Conservation (phyloP, 306 rosid genomes). For the Cotoneaster glaucophyllus region DNA sequence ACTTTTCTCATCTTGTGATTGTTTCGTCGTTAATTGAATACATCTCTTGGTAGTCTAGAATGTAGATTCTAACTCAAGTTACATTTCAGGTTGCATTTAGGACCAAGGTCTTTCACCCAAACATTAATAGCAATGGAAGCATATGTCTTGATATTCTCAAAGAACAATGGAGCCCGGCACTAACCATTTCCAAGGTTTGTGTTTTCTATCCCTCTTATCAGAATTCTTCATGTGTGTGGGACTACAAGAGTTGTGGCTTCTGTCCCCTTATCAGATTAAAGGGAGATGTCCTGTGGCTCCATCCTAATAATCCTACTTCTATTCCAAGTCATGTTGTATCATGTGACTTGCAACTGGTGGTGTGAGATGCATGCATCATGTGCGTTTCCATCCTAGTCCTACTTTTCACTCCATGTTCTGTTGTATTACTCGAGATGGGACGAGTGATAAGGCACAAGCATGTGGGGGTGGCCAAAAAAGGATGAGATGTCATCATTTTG, state of each 20-base stretch:
- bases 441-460: neutral
- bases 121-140: slow-evolving; percentile 82
- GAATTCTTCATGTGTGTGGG: neutral
- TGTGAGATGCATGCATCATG: neutral
- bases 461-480: neutral
- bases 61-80: neutral
- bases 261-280: neutral
- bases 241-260: neutral
- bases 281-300: neutral
- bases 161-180: slow-evolving; percentile 88
- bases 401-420: neutral
- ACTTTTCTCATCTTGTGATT: neutral
- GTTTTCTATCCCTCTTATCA: neutral
- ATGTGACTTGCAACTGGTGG: neutral
- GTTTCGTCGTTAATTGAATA: neutral
- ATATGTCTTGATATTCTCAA: slow-evolving; percentile 87
- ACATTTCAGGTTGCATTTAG: slow-evolving; percentile 72
- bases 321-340: neutral
- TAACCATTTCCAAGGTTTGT: slow-evolving; percentile 82
- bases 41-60: neutral
- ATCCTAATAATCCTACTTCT: neutral
- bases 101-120: slow-evolving; percentile 96
- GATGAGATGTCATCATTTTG: neutral
- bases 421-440: neutral
- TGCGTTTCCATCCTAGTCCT: neutral